A percentile compares a stretch with the other conserved stretches of the same genome.
phyloP scores from a whole-genome alignment of 2,329 filamentous ascomycete species.

The Aspergillus sp. region DNA sequence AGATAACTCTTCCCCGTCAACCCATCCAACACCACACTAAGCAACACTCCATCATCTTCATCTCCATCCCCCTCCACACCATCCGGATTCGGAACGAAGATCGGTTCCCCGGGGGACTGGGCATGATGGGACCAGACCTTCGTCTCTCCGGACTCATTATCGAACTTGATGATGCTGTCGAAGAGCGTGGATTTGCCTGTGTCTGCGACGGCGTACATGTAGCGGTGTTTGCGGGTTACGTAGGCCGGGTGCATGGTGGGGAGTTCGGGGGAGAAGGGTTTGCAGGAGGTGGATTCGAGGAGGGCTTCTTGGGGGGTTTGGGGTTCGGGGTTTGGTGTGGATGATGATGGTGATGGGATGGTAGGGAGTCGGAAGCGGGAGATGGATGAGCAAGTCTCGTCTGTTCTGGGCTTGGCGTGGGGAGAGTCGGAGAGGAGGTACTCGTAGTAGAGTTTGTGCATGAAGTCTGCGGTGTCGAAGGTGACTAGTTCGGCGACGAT shows the following conservation, averaged over 20 bases:
- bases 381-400: constrained; percentile 26
- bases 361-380: constrained; percentile 42
- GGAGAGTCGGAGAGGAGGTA: constrained; percentile 62
- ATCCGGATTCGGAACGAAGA: constrained; percentile 49
- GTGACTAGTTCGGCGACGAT: constrained; percentile 67
- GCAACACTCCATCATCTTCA: constrained; percentile 57
- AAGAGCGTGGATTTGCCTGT: constrained; percentile 52
- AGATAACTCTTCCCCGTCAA: constrained; percentile 54
- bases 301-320: constrained; percentile 20
- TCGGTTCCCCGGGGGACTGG: constrained; percentile 57
- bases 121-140: constrained; percentile 50
- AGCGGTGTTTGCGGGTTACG: constrained; percentile 50
- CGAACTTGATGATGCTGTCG: constrained; percentile 57
- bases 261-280: constrained; percentile 45
- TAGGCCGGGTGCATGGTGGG: constrained; percentile 53
- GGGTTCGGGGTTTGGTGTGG: constrained; percentile 11
- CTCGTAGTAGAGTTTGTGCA: constrained; percentile 70
- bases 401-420: constrained; percentile 46
- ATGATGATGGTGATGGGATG: constrained; percentile 29
- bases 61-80: constrained; percentile 50
- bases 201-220: constrained; percentile 52
- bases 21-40: constrained; percentile 58
- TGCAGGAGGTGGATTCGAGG: constrained; percentile 32
- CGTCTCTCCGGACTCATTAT: constrained; percentile 46
- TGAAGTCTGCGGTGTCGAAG: constrained; percentile 66